Evolutionary conservation across 495 filamentous ascomycete genomes (phyloP).

Genomic region (Viridothelium virens): DNA sequence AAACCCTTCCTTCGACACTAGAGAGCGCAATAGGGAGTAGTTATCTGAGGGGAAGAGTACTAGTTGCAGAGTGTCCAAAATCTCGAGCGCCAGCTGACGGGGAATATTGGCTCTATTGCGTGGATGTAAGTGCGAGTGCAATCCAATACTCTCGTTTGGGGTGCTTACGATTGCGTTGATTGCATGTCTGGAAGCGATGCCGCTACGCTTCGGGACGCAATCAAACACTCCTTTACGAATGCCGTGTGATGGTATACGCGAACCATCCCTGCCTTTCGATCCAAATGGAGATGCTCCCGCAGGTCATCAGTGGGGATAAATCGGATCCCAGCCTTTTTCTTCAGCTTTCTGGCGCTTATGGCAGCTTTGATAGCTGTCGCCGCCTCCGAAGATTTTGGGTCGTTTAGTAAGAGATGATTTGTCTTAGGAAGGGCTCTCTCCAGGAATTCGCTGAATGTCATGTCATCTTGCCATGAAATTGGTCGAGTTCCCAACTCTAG

Average conservation of each 20-base stretch:
- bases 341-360: conserved; percentile 31
- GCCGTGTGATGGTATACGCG: conserved; percentile 32
- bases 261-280: conserved; percentile 28
- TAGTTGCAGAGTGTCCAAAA: conserved; percentile 33
- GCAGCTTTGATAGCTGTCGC: conserved; percentile 23
- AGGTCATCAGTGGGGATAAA: conserved; percentile 34
- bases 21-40: conserved; percentile 25
- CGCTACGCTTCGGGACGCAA: conserved; percentile 24
- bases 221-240: conserved; percentile 34
- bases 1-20: conserved; percentile 25
- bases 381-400: conserved; percentile 16
- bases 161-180: neutral
- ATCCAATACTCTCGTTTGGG: neutral
- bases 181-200: neutral
- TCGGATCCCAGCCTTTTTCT: conserved; percentile 28
- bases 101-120: conserved; percentile 27
- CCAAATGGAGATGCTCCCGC: conserved; percentile 30
- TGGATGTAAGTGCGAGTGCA: neutral
- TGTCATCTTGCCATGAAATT: conserved; percentile 25
- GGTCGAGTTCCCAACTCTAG: conserved; percentile 26
- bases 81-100: conserved; percentile 32
- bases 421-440: conserved; percentile 27
- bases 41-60: conserved; percentile 37
- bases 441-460: conserved; percentile 26
- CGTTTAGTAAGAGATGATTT: conserved; percentile 29